These are phyloP conservation scores for Claviceps sp. DNA, from an alignment of 2,329 filamentous ascomycete genomes.

Conservation along the genomic window DNA sequence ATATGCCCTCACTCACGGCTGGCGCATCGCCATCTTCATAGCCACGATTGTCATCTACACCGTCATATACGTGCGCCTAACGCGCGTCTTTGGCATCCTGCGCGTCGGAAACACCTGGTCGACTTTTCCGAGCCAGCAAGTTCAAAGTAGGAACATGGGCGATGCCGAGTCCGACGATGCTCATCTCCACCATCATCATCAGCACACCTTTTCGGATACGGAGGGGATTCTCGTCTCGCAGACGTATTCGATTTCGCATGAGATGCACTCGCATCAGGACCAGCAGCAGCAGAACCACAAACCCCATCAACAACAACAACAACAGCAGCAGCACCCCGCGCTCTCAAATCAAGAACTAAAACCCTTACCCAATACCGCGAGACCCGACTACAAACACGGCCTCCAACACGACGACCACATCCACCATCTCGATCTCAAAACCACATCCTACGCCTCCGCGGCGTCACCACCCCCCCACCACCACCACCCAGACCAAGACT, in stretches of 20 bases:
- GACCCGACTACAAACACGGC: too few species aligned
- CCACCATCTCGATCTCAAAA: neutral
- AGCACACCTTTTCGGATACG: slow-evolving; percentile 1
- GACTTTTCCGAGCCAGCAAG: neutral
- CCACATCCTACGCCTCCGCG: too few species aligned
- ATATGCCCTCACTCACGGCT: slow-evolving; percentile 28
- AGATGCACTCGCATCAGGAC: neutral
- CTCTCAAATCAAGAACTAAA: too few species aligned
- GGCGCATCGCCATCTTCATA: slow-evolving; percentile 27
- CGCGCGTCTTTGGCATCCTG: slow-evolving; percentile 5
- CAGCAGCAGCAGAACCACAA: neutral
- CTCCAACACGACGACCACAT: neutral
- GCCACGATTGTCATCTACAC: slow-evolving; percentile 25
- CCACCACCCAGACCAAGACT: too few species aligned
- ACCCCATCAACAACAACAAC: too few species aligned
- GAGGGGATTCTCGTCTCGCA: slow-evolving; percentile 4
- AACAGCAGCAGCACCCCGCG: neutral
- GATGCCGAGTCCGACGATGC: neutral
- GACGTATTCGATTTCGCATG: slow-evolving; percentile 2
- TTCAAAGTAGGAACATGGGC: neutral
- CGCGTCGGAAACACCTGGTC: neutral
- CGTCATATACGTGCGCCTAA: slow-evolving; percentile 20
- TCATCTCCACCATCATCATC: neutral
- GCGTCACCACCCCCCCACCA: too few species aligned
- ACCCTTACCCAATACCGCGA: too few species aligned